These are phyloP conservation scores for Nicotiana rustica DNA, from an alignment of 305 asterid species.

Conservation along the genomic window DNA sequence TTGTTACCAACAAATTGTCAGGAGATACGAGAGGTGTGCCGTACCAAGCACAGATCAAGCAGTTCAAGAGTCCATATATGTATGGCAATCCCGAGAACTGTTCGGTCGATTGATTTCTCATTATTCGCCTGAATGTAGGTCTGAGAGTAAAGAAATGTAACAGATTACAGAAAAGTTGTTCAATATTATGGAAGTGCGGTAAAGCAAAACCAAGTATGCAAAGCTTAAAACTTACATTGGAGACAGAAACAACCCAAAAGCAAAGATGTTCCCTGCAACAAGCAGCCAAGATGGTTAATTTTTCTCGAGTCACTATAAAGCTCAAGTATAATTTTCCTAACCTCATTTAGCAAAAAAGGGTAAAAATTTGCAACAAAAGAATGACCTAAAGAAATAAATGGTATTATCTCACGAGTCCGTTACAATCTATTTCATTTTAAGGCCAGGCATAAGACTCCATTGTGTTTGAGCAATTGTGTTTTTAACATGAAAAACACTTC, in stretches of 20 bases:
- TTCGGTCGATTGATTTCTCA: constrained; percentile 68
- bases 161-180: not conserved
- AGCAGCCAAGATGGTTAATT: constrained; percentile 17
- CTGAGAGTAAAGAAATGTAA: constrained; percentile 47
- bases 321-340: not conserved
- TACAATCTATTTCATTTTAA: not conserved
- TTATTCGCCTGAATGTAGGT: constrained; percentile 74
- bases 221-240: constrained; percentile 65
- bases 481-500: not conserved
- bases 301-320: not conserved
- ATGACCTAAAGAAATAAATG: not conserved
- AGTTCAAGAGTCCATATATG: constrained; percentile 73
- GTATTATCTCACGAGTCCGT: not conserved
- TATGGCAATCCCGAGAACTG: constrained; percentile 83
- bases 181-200: not conserved
- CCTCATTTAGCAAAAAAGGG: not conserved
- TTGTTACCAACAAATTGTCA: constrained; percentile 59
- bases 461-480: not conserved
- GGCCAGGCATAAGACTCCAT: not conserved
- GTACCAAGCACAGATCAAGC: constrained; percentile 85
- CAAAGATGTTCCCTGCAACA: constrained; percentile 76
- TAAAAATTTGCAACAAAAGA: not conserved
- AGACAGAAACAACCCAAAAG: constrained; percentile 74
- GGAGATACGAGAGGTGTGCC: constrained; percentile 72
- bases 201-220: not conserved